These are phyloP conservation scores for Fusarium sororula DNA, from an alignment of 2,329 filamentous ascomycete species.

Conservation along the genomic window DNA sequence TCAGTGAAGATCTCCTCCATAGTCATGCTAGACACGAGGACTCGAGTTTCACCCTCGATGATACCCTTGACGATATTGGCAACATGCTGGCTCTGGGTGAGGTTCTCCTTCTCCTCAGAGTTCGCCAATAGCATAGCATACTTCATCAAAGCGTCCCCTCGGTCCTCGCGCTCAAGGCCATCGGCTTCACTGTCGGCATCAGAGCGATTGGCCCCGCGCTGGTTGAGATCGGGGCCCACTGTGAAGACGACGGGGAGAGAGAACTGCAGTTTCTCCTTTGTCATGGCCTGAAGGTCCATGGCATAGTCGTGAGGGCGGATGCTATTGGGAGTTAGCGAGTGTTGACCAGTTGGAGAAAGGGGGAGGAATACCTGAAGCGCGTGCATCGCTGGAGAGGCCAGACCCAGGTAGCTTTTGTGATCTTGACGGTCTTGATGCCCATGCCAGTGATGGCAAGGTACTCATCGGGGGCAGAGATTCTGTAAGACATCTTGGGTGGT, in stretches of 20 bases:
- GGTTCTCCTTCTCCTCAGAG: conserved; percentile 55
- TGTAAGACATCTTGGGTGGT: conserved; percentile 63
- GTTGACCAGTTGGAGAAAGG: background rate
- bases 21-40: conserved; percentile 87
- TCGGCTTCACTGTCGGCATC: conserved; percentile 15
- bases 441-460: conserved; percentile 90
- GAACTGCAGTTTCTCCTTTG: conserved; percentile 86
- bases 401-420: conserved; percentile 80
- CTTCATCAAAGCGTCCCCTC: conserved; percentile 75
- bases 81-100: conserved; percentile 66
- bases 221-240: conserved; percentile 79
- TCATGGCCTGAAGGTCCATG: conserved; percentile 88
- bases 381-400: conserved; percentile 74
- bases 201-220: conserved; percentile 55
- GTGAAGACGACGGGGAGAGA: conserved; percentile 86
- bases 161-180: conserved; percentile 56
- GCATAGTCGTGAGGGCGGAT: conserved; percentile 83
- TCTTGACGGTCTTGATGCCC: conserved; percentile 76
- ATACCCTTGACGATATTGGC: conserved; percentile 89
- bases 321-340: conserved; percentile 43
- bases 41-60: conserved; percentile 87
- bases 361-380: conserved; percentile 53
- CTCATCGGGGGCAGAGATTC: conserved; percentile 78
- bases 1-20: conserved; percentile 91
- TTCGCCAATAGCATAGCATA: conserved; percentile 84